Evolutionary conservation across 2,329 filamentous ascomycete genomes (phyloP).

Genomic region (Penicillium polonicum): DNA sequence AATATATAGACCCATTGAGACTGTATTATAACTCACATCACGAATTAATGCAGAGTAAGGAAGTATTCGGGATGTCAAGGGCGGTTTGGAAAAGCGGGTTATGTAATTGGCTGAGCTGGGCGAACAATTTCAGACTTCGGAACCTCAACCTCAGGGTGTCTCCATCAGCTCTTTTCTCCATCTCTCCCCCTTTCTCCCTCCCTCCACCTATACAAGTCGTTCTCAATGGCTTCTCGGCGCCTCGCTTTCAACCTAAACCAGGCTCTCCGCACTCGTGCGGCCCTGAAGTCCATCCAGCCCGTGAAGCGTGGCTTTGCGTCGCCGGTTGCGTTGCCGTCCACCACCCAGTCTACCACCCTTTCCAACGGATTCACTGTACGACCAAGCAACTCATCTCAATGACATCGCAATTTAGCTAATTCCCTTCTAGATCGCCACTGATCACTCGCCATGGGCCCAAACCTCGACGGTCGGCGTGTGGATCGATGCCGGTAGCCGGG

Average conservation of each 20-base stretch:
- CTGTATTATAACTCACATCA: neutral
- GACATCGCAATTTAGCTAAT: conserved; percentile 32
- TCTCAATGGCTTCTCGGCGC: conserved; percentile 89
- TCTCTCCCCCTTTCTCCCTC: conserved; percentile 47
- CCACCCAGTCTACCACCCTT: conserved; percentile 93
- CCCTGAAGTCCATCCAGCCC: conserved; percentile 73
- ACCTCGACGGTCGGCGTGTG: conserved; percentile 97
- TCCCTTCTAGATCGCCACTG: conserved; percentile 77
- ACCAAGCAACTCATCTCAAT: conserved; percentile 17
- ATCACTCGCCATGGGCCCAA: conserved; percentile 97
- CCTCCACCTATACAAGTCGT: conserved; percentile 33
- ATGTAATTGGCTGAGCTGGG: conserved; percentile 46
- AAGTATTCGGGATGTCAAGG: conserved; percentile 37
- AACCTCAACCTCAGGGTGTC: conserved; percentile 43
- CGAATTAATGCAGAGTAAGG: conserved; percentile 19
- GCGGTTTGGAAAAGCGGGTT: conserved; percentile 43
- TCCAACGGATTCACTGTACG: conserved; percentile 94
- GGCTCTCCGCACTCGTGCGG: conserved; percentile 83
- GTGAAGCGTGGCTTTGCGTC: conserved; percentile 87
- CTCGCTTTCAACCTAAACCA: conserved; percentile 92
- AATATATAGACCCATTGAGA: neutral
- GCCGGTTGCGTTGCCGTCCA: conserved; percentile 68
- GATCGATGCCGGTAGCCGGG: conserved; percentile 98
- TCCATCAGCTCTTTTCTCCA: conserved; percentile 47
- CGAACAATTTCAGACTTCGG: conserved; percentile 48